Percentiles rank a stretch among this genome's conserved stretches.
Conservation (phyloP, 1,284 basidiomycete genomes). For the Inonotus hispidus region DNA sequence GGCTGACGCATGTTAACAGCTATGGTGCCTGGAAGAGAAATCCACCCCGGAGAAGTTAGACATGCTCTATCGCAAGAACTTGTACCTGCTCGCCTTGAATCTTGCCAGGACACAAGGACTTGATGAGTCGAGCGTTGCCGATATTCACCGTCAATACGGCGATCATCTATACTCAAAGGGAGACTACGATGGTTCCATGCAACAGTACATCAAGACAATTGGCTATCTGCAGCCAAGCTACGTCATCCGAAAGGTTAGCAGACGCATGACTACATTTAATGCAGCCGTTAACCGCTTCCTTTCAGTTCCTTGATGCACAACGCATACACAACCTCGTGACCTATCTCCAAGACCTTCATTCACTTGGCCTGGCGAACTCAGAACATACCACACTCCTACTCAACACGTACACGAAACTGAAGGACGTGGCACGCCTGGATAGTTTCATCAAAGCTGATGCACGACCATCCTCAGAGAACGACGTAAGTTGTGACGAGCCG, state of each 20-base stretch:
- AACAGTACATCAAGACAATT: constrained; percentile 88
- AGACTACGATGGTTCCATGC: constrained; percentile 92
- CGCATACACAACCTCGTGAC: constrained; percentile 92
- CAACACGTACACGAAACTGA: constrained; percentile 96
- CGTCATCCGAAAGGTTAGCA: constrained; percentile 86
- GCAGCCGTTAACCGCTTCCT: neutral
- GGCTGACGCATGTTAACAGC: constrained; percentile 33
- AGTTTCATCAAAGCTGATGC: constrained; percentile 89
- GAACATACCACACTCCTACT: constrained; percentile 95
- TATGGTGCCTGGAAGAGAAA: constrained; percentile 72
- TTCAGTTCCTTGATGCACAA: constrained; percentile 92
- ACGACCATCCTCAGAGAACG: constrained; percentile 33
- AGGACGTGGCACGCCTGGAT: constrained; percentile 85
- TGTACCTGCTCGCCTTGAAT: constrained; percentile 70
- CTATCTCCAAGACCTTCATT: constrained; percentile 93
- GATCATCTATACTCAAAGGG: constrained; percentile 89
- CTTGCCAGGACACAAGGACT: constrained; percentile 76
- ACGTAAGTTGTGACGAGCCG: constrained; percentile 54
- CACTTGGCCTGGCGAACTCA: constrained; percentile 84
- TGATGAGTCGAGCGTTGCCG: constrained; percentile 68
- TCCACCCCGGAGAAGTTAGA: constrained; percentile 77
- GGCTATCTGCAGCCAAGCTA: constrained; percentile 90
- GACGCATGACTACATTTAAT: neutral
- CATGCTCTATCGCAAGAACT: constrained; percentile 72
- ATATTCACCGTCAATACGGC: constrained; percentile 86